Evolutionary conservation across 768 basidiomycete species (phyloP).

Genomic region (Suillus clintonianus): DNA sequence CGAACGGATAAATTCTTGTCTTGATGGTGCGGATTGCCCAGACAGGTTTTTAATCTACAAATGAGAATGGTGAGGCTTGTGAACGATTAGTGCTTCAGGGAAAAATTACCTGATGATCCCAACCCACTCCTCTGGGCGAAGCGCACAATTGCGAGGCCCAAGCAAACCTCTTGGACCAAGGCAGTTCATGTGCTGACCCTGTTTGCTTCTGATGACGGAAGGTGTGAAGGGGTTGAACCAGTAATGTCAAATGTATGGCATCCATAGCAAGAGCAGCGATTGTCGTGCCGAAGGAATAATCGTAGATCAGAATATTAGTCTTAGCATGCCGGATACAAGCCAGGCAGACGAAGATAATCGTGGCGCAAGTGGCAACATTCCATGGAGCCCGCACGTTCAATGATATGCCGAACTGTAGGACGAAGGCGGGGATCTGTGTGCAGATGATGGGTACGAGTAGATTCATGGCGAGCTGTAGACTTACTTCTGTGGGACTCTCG

Average conservation of each 20-base stretch:
- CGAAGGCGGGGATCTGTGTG: background rate
- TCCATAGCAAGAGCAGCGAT: conserved; percentile 24
- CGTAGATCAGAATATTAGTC: background rate
- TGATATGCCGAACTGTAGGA: background rate
- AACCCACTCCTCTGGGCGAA: conserved; percentile 38
- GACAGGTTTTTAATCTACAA: conserved; percentile 7
- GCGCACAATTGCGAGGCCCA: conserved; percentile 34
- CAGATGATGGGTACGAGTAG: background rate
- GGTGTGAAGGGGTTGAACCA: conserved; percentile 27
- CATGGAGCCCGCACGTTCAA: background rate
- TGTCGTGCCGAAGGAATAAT: conserved; percentile 5
- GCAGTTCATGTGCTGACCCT: conserved; percentile 4
- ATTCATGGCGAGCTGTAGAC: background rate
- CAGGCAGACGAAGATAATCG: background rate
- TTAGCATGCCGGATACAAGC: background rate
- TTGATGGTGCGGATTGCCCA: conserved; percentile 10
- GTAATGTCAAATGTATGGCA: conserved; percentile 29
- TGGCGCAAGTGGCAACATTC: background rate
- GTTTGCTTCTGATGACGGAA: conserved; percentile 20
- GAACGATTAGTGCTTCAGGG: conserved; percentile 17
- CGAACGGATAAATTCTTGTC: conserved; percentile 24
- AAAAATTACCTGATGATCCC: conserved; percentile 31
- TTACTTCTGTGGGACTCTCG: background rate
- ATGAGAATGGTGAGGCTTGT: background rate
- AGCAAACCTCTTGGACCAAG: conserved; percentile 19